Percentiles rank a stretch among this genome's conserved stretches.
Evolutionary conservation across 805 yeast genomes (phyloP).

Genomic region (Komagataella pastoris): DNA sequence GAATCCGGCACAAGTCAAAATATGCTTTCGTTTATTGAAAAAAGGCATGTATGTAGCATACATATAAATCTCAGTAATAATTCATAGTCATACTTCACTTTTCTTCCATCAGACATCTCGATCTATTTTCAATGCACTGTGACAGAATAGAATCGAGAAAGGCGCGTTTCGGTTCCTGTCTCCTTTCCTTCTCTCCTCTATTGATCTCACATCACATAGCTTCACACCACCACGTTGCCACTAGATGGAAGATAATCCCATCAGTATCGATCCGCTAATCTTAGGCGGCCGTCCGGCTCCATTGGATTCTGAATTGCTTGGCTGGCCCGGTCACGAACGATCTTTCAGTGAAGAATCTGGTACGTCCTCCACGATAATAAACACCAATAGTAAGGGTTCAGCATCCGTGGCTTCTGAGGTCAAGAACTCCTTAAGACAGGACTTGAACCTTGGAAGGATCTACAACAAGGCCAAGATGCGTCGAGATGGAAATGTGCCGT

Average conservation of each 20-base stretch:
- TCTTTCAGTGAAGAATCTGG: not conserved
- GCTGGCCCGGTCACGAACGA: not conserved
- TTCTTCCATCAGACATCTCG: not conserved
- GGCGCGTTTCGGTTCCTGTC: not conserved
- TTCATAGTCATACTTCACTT: not conserved
- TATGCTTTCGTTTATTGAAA: conserved; percentile 11
- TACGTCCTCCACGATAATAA: not conserved
- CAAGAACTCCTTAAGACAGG: not conserved
- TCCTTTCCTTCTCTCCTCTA: not conserved
- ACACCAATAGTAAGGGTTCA: not conserved
- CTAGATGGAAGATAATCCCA: not conserved
- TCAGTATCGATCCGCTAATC: not conserved
- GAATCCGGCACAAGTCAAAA: conserved; percentile 42
- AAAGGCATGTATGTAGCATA: not conserved
- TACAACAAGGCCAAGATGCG: not conserved
- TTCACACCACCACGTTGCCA: not conserved
- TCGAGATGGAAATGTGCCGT: not conserved
- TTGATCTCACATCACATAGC: not conserved
- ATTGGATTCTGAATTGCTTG: not conserved
- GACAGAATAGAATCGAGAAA: not conserved
- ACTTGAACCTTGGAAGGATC: not conserved
- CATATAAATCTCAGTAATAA: not conserved
- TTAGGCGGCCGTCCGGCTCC: not conserved
- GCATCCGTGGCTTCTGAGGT: not conserved
- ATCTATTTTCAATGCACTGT: not conserved